Base-by-base conservation (phyloP, 768 basidiomycete genomes). In the Amanita exitialis region DNA sequence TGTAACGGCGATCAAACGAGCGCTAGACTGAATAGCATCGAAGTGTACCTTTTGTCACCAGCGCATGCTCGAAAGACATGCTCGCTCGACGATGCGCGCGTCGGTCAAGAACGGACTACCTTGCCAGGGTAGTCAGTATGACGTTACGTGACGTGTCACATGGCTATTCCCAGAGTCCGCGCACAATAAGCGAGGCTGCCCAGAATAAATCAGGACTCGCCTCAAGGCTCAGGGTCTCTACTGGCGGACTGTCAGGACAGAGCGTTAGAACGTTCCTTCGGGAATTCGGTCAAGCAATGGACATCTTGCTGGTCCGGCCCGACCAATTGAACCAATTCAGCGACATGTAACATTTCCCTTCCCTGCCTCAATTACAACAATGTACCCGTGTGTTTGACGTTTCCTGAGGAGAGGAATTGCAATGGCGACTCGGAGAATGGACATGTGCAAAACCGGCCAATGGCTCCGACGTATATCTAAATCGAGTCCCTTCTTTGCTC, bases 41-140 rank as follows among this genome's bases (percentile, higher is more conserved):
- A 13, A 20, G 51, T 60, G n/a, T 48, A 85, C 87, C 86, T 77
- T 91, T 90, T 2, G 87, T 80, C 34, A 91, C 81, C n/a, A 82
- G 72, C 25, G 88, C 88, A 76, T 90, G 71, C 61, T 88, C 84
- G 59, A 90, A 89, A 21, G 86, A 87, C 86, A 87, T 87, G 32
- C 28, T 44, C 5, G 21, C 38, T 44, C 41, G 52, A 47, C 35
- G 48, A 35, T 10, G 30, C 21, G 45, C 13, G 46, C 13, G 45
- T 15, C 34, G 35, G 32, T 32, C 20, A 16, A n/a, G 32, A 28
- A 44, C 5, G 42, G 13, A 8, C 21, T 18, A 12, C 20, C 16
- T n/a, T 28, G 39, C 39, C 18, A 41, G 18, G 25, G 47, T 23
- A 20, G 23, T 28, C 35, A 13, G 35, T 7, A 42, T 41, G 38